Evolutionary conservation across 768 basidiomycete genomes (phyloP).

Genomic region (Phaffia australis): DNA sequence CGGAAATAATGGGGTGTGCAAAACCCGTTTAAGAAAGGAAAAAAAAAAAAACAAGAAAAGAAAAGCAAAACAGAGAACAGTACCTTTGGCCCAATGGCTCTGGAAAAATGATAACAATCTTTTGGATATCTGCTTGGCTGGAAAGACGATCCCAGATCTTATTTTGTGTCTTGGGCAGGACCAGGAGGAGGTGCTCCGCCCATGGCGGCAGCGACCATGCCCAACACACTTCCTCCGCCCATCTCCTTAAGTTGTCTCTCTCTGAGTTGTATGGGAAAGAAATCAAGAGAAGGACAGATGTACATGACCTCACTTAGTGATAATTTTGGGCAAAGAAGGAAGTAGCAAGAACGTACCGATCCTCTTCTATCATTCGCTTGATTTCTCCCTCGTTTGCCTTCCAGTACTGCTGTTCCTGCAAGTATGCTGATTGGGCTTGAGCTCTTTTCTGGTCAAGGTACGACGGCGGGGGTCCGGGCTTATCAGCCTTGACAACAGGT

Average conservation of each 20-base stretch:
- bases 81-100: too few species aligned
- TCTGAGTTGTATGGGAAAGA: constrained; percentile 9
- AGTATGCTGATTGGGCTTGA: constrained; percentile 47
- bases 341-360: constrained; percentile 29
- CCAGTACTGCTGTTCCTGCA: constrained; percentile 49
- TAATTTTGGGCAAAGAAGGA: too few species aligned
- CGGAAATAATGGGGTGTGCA: too few species aligned
- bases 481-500: neutral
- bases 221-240: constrained; percentile 31
- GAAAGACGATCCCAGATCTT: too few species aligned
- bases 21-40: too few species aligned
- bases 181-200: constrained; percentile 11
- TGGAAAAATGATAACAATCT: too few species aligned
- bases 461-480: constrained; percentile 28
- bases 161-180: neutral
- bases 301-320: too few species aligned
- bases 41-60: too few species aligned
- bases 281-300: too few species aligned
- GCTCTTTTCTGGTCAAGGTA: constrained; percentile 48
- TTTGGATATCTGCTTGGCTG: too few species aligned
- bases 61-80: too few species aligned
- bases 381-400: constrained; percentile 47
- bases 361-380: constrained; percentile 47
- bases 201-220: constrained; percentile 10
- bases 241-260: constrained; percentile 46